phyloP scores from a whole-genome alignment of 805 yeast genomes.

The Hanseniaspora meyeri region DNA sequence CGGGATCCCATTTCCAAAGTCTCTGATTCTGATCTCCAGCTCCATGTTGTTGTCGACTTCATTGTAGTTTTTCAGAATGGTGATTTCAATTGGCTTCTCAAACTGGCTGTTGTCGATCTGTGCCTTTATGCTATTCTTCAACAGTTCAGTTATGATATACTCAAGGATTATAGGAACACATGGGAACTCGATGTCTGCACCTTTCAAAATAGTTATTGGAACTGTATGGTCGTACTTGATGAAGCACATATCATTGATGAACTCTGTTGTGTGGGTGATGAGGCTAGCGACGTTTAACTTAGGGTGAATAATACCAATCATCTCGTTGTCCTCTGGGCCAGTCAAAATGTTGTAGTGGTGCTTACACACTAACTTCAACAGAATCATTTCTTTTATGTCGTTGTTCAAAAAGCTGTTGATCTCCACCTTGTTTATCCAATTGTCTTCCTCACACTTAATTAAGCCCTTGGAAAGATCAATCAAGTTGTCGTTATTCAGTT shows the following conservation, averaged over 20 bases:
- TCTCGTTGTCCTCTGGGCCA: slow-evolving; percentile 28
- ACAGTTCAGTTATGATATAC: slow-evolving; percentile 71
- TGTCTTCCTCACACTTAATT: slow-evolving; percentile 43
- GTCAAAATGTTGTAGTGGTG: slow-evolving; percentile 61
- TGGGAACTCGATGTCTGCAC: slow-evolving; percentile 53
- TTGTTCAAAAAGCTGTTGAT: slow-evolving; percentile 55
- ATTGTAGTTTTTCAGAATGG: slow-evolving; percentile 30
- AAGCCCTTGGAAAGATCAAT: slow-evolving; percentile 76
- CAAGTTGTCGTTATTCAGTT: slow-evolving; percentile 72
- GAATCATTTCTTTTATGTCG: slow-evolving; percentile 72
- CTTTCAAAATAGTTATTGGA: slow-evolving; percentile 43
- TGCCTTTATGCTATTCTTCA: slow-evolving; percentile 81
- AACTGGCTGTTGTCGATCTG: slow-evolving; percentile 53
- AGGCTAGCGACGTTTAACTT: slow-evolving; percentile 51
- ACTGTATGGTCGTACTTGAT: slow-evolving; percentile 73
- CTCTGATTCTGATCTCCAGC: slow-evolving; percentile 69
- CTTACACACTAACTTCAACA: slow-evolving; percentile 75
- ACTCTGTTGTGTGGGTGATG: slow-evolving; percentile 50
- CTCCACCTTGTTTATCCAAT: slow-evolving; percentile 32
- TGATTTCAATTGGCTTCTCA: slow-evolving; percentile 34
- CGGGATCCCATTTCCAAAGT: slow-evolving; percentile 79
- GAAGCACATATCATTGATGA: slow-evolving; percentile 71
- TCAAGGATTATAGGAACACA: slow-evolving; percentile 82
- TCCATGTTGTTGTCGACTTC: slow-evolving; percentile 25
- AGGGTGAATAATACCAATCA: slow-evolving; percentile 56